A percentile compares a stretch with the other conserved stretches of the same genome.
These are phyloP conservation scores for Populus pruinosa DNA, from an alignment of 345 rosid genomes.

Conservation along the genomic window DNA sequence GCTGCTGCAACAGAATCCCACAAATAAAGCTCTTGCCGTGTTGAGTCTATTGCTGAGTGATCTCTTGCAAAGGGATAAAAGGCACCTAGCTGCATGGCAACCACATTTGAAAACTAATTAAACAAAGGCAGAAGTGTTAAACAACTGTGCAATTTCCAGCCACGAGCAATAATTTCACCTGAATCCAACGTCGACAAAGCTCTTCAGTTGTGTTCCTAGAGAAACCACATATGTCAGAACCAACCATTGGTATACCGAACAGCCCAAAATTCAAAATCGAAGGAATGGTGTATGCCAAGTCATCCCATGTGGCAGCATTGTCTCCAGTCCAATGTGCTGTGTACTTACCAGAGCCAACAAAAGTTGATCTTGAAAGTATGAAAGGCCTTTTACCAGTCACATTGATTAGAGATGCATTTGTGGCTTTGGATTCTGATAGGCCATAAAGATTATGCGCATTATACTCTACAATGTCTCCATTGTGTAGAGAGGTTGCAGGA, in stretches of 20 bases:
- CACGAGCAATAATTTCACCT: conserved; percentile 25
- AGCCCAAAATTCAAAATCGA: conserved; percentile 60
- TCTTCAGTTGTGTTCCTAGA: conserved; percentile 52
- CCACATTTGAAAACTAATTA: not conserved
- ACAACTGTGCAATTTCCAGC: not conserved
- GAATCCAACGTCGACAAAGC: conserved; percentile 69
- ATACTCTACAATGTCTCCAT: conserved; percentile 55
- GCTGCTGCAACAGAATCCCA: conserved; percentile 71
- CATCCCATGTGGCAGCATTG: conserved; percentile 62
- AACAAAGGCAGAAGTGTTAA: no score
- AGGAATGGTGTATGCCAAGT: conserved; percentile 52
- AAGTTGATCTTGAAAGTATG: conserved; percentile 62
- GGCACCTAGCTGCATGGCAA: conserved; percentile 52
- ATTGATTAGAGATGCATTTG: conserved; percentile 45
- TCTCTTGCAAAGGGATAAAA: conserved; percentile 81
- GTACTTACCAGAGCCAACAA: conserved; percentile 65
- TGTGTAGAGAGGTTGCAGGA: conserved; percentile 50
- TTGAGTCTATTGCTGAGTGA: conserved; percentile 30
- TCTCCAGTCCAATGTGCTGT: conserved; percentile 82
- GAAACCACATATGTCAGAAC: conserved; percentile 77
- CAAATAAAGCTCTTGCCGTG: conserved; percentile 59
- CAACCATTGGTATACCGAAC: conserved; percentile 79
- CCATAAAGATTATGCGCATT: conserved; percentile 66
- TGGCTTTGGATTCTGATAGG: conserved; percentile 54
- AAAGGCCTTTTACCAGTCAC: conserved; percentile 57